Percentiles rank a stretch among this genome's conserved stretches.
phyloP scores from a whole-genome alignment of 345 rosid species.

The Eucalyptus fibrosa region DNA sequence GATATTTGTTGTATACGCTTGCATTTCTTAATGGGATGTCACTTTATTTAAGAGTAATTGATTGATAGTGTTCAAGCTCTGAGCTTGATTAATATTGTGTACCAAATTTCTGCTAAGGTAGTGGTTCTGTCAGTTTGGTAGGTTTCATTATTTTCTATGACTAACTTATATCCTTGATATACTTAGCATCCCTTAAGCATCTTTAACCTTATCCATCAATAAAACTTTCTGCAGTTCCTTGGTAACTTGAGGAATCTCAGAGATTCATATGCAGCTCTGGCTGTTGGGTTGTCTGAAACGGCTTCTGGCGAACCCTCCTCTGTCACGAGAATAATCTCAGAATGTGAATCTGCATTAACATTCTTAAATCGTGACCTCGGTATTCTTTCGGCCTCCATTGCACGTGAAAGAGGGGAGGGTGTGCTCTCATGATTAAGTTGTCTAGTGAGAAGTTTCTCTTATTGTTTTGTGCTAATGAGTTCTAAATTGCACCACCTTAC shows the following conservation, averaged over 20 bases:
- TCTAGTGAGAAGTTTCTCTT: background rate
- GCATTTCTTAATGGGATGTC: background rate
- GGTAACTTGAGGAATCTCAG: conserved; percentile 93
- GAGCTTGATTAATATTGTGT: background rate
- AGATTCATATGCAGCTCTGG: conserved; percentile 91
- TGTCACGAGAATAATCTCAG: conserved; percentile 79
- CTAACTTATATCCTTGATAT: background rate
- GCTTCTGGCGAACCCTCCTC: conserved; percentile 80
- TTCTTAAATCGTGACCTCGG: conserved; percentile 84
- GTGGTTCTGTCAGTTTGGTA: background rate
- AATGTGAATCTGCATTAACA: conserved; percentile 79
- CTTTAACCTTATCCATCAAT: background rate
- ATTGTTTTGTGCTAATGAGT: background rate
- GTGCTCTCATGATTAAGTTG: conserved; percentile 2
- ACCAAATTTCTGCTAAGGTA: background rate
- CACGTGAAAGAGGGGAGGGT: conserved; percentile 52
- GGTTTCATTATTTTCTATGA: background rate
- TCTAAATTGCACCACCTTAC: background rate
- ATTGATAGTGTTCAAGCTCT: background rate
- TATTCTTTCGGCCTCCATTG: conserved; percentile 79
- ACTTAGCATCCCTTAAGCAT: background rate
- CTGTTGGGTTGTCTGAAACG: conserved; percentile 78
- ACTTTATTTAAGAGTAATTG: background rate
- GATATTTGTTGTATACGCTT: background rate
- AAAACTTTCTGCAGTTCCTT: conserved; percentile 48